Evolutionary conservation across 495 filamentous ascomycete species (phyloP).

Genomic region (Daldinia decipiens): DNA sequence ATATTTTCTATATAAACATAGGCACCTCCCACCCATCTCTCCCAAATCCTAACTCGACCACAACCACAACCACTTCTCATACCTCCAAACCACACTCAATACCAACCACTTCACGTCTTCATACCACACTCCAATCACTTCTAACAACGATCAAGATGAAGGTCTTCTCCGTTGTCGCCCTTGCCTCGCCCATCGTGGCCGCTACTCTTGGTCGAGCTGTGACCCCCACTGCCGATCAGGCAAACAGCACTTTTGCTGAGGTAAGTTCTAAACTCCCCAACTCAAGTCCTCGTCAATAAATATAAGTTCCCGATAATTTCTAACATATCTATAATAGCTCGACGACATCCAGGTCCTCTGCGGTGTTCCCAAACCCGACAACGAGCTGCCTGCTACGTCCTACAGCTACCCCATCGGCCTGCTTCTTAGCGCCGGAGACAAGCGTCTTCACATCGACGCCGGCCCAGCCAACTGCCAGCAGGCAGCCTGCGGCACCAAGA

Average conservation of each 20-base stretch:
- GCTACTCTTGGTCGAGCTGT: constrained; percentile 6
- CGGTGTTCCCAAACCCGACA: constrained; percentile 24
- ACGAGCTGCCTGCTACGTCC: constrained; percentile 8
- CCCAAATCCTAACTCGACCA: constrained; percentile 1
- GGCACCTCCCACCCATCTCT: not conserved
- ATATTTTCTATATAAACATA: constrained; percentile 7
- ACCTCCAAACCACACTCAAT: not conserved
- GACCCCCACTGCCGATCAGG: not conserved
- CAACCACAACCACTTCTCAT: not conserved
- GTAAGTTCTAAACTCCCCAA: constrained; percentile 8
- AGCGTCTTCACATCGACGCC: constrained; percentile 18
- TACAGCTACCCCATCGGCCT: constrained; percentile 35
- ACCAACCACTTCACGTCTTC: not conserved
- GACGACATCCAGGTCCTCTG: constrained; percentile 33
- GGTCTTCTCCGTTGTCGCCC: not conserved
- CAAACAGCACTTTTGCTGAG: constrained; percentile 2
- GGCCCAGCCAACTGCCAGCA: constrained; percentile 28
- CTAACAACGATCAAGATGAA: constrained; percentile 22
- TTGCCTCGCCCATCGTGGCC: constrained; percentile 22
- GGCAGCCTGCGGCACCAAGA: constrained; percentile 15
- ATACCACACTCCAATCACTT: not conserved
- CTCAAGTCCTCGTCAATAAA: not conserved
- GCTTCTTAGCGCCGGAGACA: constrained; percentile 15
- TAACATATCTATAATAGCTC: constrained; percentile 10
- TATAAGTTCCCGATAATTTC: not conserved